These are phyloP conservation scores for Alopecurus myosuroides DNA, from an alignment of 176 grass and related monocot species.

Conservation along the genomic window DNA sequence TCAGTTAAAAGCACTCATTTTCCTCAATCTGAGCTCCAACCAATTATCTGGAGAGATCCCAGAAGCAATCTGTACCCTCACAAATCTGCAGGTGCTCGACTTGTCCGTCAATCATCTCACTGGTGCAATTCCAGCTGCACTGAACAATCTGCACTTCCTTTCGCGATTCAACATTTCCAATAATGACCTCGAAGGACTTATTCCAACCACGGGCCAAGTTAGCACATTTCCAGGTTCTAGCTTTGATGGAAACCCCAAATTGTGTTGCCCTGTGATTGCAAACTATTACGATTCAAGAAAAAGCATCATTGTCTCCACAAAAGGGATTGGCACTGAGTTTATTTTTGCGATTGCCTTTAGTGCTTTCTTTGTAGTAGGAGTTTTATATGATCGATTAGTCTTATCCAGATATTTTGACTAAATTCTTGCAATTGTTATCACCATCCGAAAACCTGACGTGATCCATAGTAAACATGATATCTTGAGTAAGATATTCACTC, in stretches of 20 bases:
- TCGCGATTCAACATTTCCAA: slow-evolving; percentile 10
- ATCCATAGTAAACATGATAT: too few relatives aligned
- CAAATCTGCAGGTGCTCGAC: neutral
- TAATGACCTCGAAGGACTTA: slow-evolving; percentile 24
- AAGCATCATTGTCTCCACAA: neutral
- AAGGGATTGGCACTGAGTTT: neutral
- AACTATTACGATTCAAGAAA: neutral
- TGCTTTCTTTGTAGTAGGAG: slow-evolving; percentile 11
- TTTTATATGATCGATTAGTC: slow-evolving; percentile 13
- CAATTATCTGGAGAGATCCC: slow-evolving; percentile 15
- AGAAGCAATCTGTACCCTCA: neutral
- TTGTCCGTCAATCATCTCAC: slow-evolving; percentile 21
- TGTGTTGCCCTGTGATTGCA: slow-evolving; percentile 16
- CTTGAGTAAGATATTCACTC: too few relatives aligned
- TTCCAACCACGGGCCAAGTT: slow-evolving; percentile 9
- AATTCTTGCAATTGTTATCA: neutral
- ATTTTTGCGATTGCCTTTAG: neutral
- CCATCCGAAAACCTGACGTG: too few relatives aligned
- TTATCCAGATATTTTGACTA: slow-evolving; percentile 5
- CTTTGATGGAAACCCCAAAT: slow-evolving; percentile 33
- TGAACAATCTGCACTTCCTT: slow-evolving; percentile 30
- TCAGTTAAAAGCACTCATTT: neutral
- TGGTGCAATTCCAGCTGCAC: neutral
- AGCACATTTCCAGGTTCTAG: slow-evolving; percentile 23
- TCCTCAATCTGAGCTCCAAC: slow-evolving; percentile 15